Evolutionary conservation across 1,139 yeast genomes (phyloP), one percentile per base, ranked within the genome.

Genomic region (Saccharomyces hybrid): DNA sequence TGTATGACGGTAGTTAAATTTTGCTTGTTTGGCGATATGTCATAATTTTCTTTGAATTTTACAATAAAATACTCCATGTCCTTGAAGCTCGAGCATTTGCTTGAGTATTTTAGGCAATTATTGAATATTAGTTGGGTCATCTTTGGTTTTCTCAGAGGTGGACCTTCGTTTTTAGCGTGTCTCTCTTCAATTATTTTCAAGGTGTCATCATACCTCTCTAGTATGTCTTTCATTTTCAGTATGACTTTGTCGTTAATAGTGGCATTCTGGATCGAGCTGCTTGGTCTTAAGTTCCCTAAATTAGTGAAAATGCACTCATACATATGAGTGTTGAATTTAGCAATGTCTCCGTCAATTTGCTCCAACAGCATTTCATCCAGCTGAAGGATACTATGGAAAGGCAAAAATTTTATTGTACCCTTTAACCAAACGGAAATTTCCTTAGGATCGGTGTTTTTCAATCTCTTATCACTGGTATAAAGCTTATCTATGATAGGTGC

Each of bases 1-100:
- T 85, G 84, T 53, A 90, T 69, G 1, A 89, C 76, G 27, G 83
- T 80, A 1, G 87, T 78, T 62, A 84, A 86, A 3, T 86, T 77
- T 3, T 74, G 72, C n/a, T 78, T 73, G 5, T 83, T 75, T 2
- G 93, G 88, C 46, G 74, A 72, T 4, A 86, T 57, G 0, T 77
- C 79, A n/a, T 65, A 61, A 2, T 59, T 59, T 6, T 58, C 52
- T 46, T 58, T 62, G 54, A 69, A 65, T 47, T 60, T 61, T 16
- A 60, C 50, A 23, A 67, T 52, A 48, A 65, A 65, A 44, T 60
- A 61, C 54, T 78, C 75, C 85, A 88, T 83, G 55, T 76, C 76
- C 7, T 69, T 66, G 30, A 85, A 66, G 32, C 71, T 71, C 62
- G 48, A 71, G 63, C 61, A 73, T 72, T 63, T 74, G 68, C 55